Conservation (phyloP, 257 asterid species). For the Paulownia fortunei region DNA sequence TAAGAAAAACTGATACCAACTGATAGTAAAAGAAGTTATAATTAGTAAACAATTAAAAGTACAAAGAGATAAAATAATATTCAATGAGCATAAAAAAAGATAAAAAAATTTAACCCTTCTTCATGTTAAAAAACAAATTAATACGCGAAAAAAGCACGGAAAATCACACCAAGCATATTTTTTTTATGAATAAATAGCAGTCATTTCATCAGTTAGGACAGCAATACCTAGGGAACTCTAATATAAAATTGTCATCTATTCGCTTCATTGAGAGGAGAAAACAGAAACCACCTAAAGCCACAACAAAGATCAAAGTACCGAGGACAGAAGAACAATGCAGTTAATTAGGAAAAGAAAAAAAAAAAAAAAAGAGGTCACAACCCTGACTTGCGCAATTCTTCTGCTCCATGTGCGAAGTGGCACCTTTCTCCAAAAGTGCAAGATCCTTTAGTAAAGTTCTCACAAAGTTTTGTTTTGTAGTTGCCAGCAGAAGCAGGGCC, state of each 20-base stretch:
- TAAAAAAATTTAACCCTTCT: too few species aligned
- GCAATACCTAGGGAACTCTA: neutral
- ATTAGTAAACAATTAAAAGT: too few species aligned
- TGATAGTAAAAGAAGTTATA: too few species aligned
- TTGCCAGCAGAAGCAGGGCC: conserved; percentile 51
- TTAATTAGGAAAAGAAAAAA: too few species aligned
- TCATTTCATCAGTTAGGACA: neutral
- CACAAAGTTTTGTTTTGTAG: conserved; percentile 74
- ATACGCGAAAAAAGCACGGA: too few species aligned
- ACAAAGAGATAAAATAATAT: too few species aligned
- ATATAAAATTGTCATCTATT: neutral
- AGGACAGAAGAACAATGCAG: too few species aligned
- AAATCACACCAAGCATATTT: too few species aligned
- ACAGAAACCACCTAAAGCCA: conserved; percentile 1
- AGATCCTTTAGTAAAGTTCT: conserved; percentile 69
- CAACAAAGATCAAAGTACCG: conserved; percentile 11
- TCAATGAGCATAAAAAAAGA: too few species aligned
- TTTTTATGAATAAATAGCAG: neutral
- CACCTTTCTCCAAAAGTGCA: conserved; percentile 85
- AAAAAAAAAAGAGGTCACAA: too few species aligned
- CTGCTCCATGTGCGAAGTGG: conserved; percentile 85
- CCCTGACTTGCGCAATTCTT: conserved; percentile 61
- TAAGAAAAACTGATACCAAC: too few species aligned
- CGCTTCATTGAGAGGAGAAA: neutral
- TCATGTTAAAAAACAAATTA: neutral